Base-by-base conservation (phyloP, 2,329 filamentous ascomycete species). In the Curvularia lunata region DNA sequence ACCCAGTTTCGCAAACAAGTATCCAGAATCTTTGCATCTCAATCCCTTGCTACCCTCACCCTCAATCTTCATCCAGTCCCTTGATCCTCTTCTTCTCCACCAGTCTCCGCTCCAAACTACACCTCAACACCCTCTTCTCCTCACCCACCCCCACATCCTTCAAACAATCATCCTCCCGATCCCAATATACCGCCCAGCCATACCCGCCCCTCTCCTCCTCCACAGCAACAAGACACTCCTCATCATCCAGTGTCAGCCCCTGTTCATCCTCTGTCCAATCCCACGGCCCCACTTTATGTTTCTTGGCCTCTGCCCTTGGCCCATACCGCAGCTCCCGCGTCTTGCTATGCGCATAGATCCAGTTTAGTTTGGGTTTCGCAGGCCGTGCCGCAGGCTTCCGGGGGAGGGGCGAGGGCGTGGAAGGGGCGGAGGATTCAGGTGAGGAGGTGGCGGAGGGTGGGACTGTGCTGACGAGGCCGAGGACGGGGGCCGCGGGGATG, bases 241-340 rank as follows among this genome's bases (percentile, higher is more conserved):
- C 83, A 0, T 78, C 82, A 54, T 86, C 81, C 13, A 87, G 76
- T 23, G 78, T 84, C 25, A 87, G 65, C n/a, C 80, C 74, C 45
- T 72, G 66, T 47, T 82, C 79, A 61, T 89, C 85, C 30, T 86
- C 83, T 1, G 85, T 91, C 88, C 91, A 96, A 67, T 91, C 89
- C 89, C 90, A 96, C 2, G 90, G 88, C 21, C 91, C 92, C 50
- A 93, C 85, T 57, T 88, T 79, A 75, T 96, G 90, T 28, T 83
- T 85, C 48, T 88, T 80, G 37, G 90, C 91, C 62, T 90, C 88
- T 42, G 85, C 86, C n/a, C 90, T 85, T 8, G 87, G 86, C 2
- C 87, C 86, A 65, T 88, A 88, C 63, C 83, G 85, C 37, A 89
- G 59, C 70, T 88, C 84, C 43, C 84, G 76, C 1, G 86, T 88